A percentile compares a stretch with the other conserved stretches of the same genome.
Conservation (phyloP, 169 alveolate genomes). For the Babesia divergens region DNA sequence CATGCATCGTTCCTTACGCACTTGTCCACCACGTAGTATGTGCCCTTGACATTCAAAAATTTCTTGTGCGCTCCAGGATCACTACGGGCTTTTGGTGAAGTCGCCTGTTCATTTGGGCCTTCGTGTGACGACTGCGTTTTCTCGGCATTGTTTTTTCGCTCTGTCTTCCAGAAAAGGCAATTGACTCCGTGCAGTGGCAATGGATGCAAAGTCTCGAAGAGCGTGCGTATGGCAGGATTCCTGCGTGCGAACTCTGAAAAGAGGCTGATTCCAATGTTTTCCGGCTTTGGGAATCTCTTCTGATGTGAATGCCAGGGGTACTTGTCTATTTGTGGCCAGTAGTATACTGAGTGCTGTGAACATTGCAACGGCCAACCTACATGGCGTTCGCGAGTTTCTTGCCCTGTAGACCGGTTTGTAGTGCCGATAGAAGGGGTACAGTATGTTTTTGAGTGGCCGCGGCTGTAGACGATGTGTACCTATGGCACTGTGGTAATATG, state of each 20-base stretch:
- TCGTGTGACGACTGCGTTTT: too few relatives aligned
- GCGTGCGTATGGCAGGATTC: slow-evolving; percentile 41
- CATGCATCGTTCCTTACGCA: slow-evolving; percentile 12
- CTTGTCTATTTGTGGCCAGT: slow-evolving; percentile 76
- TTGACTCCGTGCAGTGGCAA: slow-evolving; percentile 76
- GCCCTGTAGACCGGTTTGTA: slow-evolving; percentile 77
- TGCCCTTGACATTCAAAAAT: slow-evolving; percentile 27
- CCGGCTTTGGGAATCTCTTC: slow-evolving; percentile 65
- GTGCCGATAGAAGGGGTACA: slow-evolving; percentile 73
- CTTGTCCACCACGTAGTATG: slow-evolving; percentile 21
- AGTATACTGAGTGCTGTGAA: slow-evolving; percentile 30
- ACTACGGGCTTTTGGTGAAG: not conserved
- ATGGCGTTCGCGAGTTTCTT: slow-evolving; percentile 70
- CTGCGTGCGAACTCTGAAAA: slow-evolving; percentile 68
- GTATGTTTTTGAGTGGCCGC: slow-evolving; percentile 62
- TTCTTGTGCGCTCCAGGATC: not conserved
- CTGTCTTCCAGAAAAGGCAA: slow-evolving; percentile 67
- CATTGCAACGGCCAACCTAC: slow-evolving; percentile 4
- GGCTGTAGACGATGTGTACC: slow-evolving; percentile 65
- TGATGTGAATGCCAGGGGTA: slow-evolving; percentile 81
- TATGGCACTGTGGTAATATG: slow-evolving; percentile 56
- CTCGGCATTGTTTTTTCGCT: slow-evolving; percentile 9
- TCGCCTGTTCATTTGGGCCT: too few relatives aligned
- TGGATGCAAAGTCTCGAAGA: slow-evolving; percentile 72
- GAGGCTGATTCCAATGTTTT: slow-evolving; percentile 50